A percentile compares a stretch with the other conserved stretches of the same genome.
Evolutionary conservation across 495 filamentous ascomycete species (phyloP).

Genomic region (Neurospora sp.): DNA sequence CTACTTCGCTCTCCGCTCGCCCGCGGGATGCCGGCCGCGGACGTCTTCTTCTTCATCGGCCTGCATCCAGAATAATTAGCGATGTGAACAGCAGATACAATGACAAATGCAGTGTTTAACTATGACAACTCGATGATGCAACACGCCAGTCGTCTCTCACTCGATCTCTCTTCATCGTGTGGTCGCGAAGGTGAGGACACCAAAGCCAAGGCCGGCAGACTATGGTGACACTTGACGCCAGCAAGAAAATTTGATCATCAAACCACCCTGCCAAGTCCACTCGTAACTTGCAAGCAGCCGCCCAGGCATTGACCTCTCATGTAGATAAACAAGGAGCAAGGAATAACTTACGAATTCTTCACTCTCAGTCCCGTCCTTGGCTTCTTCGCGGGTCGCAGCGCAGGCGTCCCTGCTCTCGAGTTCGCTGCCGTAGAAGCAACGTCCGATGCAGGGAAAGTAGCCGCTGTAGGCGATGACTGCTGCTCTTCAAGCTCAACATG

Average conservation of each 20-base stretch:
- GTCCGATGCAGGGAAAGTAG: slow-evolving; percentile 27
- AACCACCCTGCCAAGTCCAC: neutral
- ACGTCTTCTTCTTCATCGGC: slow-evolving; percentile 47
- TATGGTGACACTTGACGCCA: neutral
- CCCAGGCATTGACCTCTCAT: neutral
- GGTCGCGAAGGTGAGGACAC: neutral
- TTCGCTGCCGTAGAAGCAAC: slow-evolving; percentile 33
- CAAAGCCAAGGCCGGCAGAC: neutral
- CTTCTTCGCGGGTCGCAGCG: slow-evolving; percentile 43
- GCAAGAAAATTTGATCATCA: neutral
- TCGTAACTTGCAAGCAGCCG: neutral
- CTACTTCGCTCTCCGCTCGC: slow-evolving; percentile 40
- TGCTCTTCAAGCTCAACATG: slow-evolving; percentile 37
- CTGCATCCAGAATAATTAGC: slow-evolving; percentile 17
- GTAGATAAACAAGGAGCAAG: neutral
- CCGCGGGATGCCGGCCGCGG: slow-evolving; percentile 41
- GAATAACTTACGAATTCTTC: slow-evolving; percentile 57
- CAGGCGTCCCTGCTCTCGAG: slow-evolving; percentile 49
- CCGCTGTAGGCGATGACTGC: slow-evolving; percentile 30
- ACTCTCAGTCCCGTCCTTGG: slow-evolving; percentile 47
- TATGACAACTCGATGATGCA: neutral
- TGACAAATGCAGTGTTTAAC: neutral
- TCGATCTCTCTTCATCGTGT: neutral
- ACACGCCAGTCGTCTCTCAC: neutral
- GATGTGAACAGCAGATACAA: slow-evolving; percentile 1